phyloP scores from a whole-genome alignment of 176 grass and related monocot genomes.

The Musa beccarii region DNA sequence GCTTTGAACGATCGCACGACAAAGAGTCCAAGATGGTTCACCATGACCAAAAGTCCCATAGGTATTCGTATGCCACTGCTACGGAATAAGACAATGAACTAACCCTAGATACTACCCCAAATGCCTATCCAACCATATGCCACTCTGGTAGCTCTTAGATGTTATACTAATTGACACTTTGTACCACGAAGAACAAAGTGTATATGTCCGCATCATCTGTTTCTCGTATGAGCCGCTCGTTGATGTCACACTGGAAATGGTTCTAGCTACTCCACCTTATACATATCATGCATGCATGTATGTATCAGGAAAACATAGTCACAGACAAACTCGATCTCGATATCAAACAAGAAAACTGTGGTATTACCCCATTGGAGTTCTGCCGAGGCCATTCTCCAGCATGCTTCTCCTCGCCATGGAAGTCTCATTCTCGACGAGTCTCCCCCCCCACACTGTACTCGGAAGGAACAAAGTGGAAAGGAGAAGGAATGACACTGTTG shows the following conservation, averaged over 20 bases:
- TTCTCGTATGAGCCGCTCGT: slow-evolving; percentile 26
- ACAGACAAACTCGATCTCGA: not conserved
- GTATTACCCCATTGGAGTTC: slow-evolving; percentile 80
- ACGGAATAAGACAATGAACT: too few species aligned
- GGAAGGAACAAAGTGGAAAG: slow-evolving; percentile 16
- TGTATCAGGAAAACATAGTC: too few species aligned
- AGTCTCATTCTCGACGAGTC: slow-evolving; percentile 14
- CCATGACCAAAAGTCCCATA: too few species aligned
- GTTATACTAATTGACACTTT: too few species aligned
- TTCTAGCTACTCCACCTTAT: slow-evolving; percentile 50
- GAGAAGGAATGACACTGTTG: not conserved
- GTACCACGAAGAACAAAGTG: too few species aligned
- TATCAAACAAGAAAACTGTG: not conserved
- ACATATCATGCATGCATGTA: not conserved
- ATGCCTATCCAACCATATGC: too few species aligned
- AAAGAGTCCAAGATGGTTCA: too few species aligned
- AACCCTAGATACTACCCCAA: too few species aligned
- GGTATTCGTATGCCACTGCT: too few species aligned
- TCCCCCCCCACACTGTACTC: not conserved
- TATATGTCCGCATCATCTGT: not conserved
- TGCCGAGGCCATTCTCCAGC: slow-evolving; percentile 55
- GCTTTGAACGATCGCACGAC: too few species aligned
- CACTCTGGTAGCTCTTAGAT: too few species aligned
- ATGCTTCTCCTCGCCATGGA: slow-evolving; percentile 18
- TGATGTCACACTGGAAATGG: slow-evolving; percentile 31